These are phyloP conservation scores for Gryganskiella cystojenkinii DNA, from an alignment of 192 early-diverging fungal genomes.

Conservation along the genomic window DNA sequence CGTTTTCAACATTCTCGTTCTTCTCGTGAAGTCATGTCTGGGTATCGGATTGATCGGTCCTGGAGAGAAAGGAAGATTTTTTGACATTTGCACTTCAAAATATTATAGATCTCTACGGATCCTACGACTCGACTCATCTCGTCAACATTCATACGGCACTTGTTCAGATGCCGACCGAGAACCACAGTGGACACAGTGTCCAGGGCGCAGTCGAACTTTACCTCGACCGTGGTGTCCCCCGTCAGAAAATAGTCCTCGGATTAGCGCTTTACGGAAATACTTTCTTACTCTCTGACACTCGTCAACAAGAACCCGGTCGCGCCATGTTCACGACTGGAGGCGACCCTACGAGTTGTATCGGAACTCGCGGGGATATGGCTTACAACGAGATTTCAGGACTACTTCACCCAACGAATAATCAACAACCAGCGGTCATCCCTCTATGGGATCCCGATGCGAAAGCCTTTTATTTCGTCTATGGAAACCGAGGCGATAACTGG, in stretches of 20 bases:
- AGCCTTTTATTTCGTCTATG: slow-evolving; percentile 47
- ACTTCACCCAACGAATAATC: not conserved
- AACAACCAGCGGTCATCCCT: not conserved
- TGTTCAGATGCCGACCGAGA: slow-evolving; percentile 30
- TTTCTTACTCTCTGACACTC: slow-evolving; percentile 6
- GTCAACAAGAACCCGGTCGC: not conserved
- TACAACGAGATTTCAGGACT: slow-evolving; percentile 37
- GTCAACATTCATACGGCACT: slow-evolving; percentile 49
- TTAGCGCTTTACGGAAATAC: slow-evolving; percentile 78
- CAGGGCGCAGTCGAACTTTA: slow-evolving; percentile 70
- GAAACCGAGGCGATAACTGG: slow-evolving; percentile 20
- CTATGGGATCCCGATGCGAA: slow-evolving; percentile 27
- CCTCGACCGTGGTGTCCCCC: slow-evolving; percentile 73
- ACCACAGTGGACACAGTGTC: slow-evolving; percentile 37
- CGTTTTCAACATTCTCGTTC: not conserved
- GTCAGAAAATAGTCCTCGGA: slow-evolving; percentile 82
- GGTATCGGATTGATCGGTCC: too few relatives aligned
- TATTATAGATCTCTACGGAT: slow-evolving; percentile 22
- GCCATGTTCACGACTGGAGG: slow-evolving; percentile 26
- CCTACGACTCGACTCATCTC: slow-evolving; percentile 64
- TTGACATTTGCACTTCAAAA: not conserved
- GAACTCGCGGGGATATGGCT: slow-evolving; percentile 33
- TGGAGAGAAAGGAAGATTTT: not conserved
- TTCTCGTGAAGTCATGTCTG: not conserved
- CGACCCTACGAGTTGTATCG: slow-evolving; percentile 36